phyloP scores from a whole-genome alignment of 2,329 filamentous ascomycete species.

The Trichocomaceae sp. region DNA sequence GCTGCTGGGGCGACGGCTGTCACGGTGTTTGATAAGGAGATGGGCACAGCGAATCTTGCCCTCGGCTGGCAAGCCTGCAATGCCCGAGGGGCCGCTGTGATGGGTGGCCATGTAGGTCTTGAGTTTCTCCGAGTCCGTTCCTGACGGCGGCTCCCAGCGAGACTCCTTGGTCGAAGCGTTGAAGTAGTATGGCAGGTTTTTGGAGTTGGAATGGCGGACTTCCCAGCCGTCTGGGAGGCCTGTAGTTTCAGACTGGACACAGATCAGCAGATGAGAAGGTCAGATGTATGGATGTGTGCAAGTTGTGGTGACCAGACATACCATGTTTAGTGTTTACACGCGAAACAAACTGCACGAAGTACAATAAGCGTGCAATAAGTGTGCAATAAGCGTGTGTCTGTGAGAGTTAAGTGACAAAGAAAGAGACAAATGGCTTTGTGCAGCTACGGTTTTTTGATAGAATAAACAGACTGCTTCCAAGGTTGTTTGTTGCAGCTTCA shows the following conservation, averaged over 20 bases:
- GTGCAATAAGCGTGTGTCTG: neutral
- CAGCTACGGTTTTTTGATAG: neutral
- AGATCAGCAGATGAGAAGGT: constrained; percentile 1
- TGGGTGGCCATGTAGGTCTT: constrained; percentile 90
- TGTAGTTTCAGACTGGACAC: constrained; percentile 53
- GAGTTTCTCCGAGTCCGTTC: constrained; percentile 83
- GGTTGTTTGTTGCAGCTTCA: no score
- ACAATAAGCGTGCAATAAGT: neutral
- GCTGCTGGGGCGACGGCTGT: constrained; percentile 80
- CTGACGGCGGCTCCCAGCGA: constrained; percentile 85
- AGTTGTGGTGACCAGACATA: neutral
- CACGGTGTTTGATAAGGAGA: constrained; percentile 85
- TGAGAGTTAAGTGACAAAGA: neutral
- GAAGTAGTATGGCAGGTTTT: constrained; percentile 99
- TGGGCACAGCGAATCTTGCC: constrained; percentile 93
- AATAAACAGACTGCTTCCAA: no score
- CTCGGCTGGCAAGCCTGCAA: constrained; percentile 42
- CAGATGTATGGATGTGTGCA: neutral
- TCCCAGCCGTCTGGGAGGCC: constrained; percentile 87
- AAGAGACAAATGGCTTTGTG: neutral
- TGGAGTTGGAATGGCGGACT: constrained; percentile 95
- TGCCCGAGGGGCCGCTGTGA: constrained; percentile 55
- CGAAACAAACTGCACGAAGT: neutral
- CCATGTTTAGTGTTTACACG: constrained; percentile 8
- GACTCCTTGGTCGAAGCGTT: constrained; percentile 79